These are phyloP conservation scores for Aspergillus jensenii DNA, from an alignment of 2,329 filamentous ascomycete genomes.

Conservation along the genomic window DNA sequence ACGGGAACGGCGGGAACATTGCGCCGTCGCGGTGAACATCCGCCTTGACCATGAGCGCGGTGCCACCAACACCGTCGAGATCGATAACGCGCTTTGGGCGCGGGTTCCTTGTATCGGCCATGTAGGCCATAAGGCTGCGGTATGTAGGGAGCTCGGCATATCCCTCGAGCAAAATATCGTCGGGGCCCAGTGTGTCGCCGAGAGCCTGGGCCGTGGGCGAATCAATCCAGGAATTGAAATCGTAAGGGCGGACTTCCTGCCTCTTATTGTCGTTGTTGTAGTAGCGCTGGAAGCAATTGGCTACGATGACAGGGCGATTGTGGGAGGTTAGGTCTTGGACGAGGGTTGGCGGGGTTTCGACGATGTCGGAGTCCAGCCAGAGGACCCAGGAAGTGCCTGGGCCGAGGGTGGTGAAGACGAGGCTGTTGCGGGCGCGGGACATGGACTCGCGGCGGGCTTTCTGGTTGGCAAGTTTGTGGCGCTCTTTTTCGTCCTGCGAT, in stretches of 20 bases:
- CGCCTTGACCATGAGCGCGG: conserved; percentile 88
- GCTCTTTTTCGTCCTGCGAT: conserved; percentile 82
- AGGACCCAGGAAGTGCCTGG: conserved; percentile 92
- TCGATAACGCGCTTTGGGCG: conserved; percentile 65
- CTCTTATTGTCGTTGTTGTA: conserved; percentile 70
- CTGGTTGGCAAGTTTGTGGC: conserved; percentile 89
- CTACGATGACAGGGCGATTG: conserved; percentile 87
- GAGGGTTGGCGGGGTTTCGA: conserved; percentile 80
- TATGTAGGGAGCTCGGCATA: conserved; percentile 94
- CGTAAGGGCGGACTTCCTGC: conserved; percentile 79
- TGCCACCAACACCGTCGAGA: conserved; percentile 91
- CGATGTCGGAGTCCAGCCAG: conserved; percentile 89
- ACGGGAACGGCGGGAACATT: conserved; percentile 96
- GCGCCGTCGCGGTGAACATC: conserved; percentile 96
- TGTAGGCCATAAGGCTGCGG: conserved; percentile 83
- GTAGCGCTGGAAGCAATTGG: conserved; percentile 93
- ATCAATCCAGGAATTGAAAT: conserved; percentile 98
- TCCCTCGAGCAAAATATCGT: conserved; percentile 91
- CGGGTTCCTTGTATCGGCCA: conserved; percentile 57
- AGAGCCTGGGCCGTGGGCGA: conserved; percentile 75
- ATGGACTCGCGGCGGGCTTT: conserved; percentile 83
- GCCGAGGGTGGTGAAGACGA: conserved; percentile 92
- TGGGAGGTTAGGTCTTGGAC: conserved; percentile 90
- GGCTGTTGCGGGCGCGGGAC: conserved; percentile 88
- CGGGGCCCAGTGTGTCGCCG: conserved; percentile 75